Conservation (phyloP, 371 early-diverging fungal genomes). For the Actinomortierella wolfii region DNA sequence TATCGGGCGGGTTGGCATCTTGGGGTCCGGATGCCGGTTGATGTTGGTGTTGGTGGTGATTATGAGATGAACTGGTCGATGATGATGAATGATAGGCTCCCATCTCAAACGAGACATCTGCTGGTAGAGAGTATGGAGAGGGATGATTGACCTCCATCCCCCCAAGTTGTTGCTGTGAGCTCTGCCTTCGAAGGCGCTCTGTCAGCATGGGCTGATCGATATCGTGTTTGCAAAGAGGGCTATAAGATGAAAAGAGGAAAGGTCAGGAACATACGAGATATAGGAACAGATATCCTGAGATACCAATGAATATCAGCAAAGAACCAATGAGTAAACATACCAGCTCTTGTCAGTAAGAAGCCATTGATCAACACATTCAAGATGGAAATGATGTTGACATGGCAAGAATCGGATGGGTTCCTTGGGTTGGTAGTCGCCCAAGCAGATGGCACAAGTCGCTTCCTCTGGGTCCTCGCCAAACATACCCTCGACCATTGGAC, state of each 20-base stretch:
- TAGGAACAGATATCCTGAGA: no score
- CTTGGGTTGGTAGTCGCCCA: conserved; percentile 65
- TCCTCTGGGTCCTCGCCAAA: conserved; percentile 41
- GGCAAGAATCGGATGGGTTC: conserved; percentile 70
- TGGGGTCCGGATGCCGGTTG: no score
- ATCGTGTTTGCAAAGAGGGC: conserved; percentile 44
- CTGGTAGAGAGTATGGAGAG: no score
- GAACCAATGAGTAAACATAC: conserved; percentile 20
- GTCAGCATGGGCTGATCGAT: conserved; percentile 27
- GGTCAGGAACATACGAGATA: not conserved
- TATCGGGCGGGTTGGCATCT: no score
- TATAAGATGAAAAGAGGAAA: not conserved
- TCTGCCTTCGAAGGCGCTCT: not conserved
- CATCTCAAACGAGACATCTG: no score
- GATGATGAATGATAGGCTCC: no score
- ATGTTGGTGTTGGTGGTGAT: no score
- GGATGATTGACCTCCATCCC: no score
- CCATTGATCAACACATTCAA: conserved; percentile 83
- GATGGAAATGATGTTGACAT: conserved; percentile 83
- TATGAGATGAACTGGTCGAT: no score
- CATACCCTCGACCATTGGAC: conserved; percentile 34
- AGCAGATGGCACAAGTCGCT: conserved; percentile 59
- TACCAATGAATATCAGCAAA: not conserved
- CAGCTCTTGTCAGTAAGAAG: conserved; percentile 48
- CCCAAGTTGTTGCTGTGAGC: no score